Evolutionary conservation across 2,329 filamentous ascomycete species (phyloP), one percentile per base, ranked within the genome.

Genomic region (Ustulina deusta): DNA sequence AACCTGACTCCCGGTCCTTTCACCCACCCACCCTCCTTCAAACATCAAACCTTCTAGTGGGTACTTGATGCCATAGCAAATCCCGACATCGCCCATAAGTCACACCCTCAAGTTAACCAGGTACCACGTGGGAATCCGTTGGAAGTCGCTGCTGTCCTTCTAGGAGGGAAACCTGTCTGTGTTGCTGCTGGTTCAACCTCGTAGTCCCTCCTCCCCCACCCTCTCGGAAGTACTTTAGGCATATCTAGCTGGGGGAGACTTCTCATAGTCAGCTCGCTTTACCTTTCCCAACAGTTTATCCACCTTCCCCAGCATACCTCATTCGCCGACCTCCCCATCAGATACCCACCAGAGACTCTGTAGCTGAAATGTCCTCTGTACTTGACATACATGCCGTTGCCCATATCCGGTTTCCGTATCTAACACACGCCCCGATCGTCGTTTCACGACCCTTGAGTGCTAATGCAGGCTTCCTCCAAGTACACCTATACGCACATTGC

Each of bases 61-160:
- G 40, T 61, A 66, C 36, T n/a, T 58, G 40, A 36, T 61, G 27
- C 40, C 36, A 52, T 52, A 54, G 63, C 67, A 61, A 74, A 73
- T 69, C 69, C 68, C 68, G 68, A 63, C 59, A 48, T 59, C 32
- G 44, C 56, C 55, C 54, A 61, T 38, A 54, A n/a, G 57, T 58
- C 54, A 60, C 52, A 56, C 57, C 38, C 27, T 69, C 44, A 54
- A 54, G 69, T 64, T 54, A 42, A 51, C 61, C 49, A 52, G 22
- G 62, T 63, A 63, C 62, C 55, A 65, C 58, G 62, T 60, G 58
- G 66, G 63, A 25, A 42, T 40, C 48, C 48, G 57, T 61, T 55
- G 25, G 27, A 54, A 63, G 49, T 56, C 46, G 51, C 46, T 49
- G 55, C 56, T 51, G 32, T 61, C 48, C 32, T 44, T 52, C 58